Base-by-base conservation (phyloP, 1,139 yeast species). In the Kodamaea anthophila region DNA sequence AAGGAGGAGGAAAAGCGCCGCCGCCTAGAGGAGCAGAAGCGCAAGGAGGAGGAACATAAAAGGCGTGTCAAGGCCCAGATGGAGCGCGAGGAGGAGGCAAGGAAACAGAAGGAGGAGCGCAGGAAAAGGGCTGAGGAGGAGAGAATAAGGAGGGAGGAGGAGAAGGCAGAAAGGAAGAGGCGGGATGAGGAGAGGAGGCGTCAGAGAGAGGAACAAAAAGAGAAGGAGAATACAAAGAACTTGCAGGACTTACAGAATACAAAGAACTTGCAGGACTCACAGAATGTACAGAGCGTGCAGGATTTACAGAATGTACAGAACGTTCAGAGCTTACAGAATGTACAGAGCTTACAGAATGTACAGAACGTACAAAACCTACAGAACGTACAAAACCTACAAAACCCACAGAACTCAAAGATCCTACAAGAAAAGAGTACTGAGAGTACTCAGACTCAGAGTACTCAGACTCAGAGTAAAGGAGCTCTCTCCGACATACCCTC, bases 1-100 rank as follows among this genome's bases (percentile, higher is more conserved):
- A 70, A 69, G 36, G 76, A 74, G 37, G 81, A 75, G 40, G 77
- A 68, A 34, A 77, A 73, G 43, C 54, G 55, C 36, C 62, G 56
- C 39, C 45, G 64, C 16, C 53, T 62, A 23, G 70, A 66, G 34
- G 71, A 64, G 27, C 36, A 54, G 26, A 51, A 51, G 39, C 38
- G 58, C 25, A 72, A 70, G 44, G 73, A 70, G 23, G 76, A 69
- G 39, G 80, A 58, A 27, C 65, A 60, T 27, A 53, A 51, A 31
- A 59, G 51, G 41, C 52, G 51, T 35, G 46, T 52, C 3, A 68
- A 76, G 40, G 72, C 73, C 1, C 74, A 77, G 15, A 60, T 61
- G 33, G 65, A 65, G 39, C 71, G 64, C 44, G 75, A 61, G 32
- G 81, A 75, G 38, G 66, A 63, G 29, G 51, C 57, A 10, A 51